These are phyloP conservation scores for Galeopsis tetrahit DNA, from an alignment of 257 asterid species.

Conservation along the genomic window DNA sequence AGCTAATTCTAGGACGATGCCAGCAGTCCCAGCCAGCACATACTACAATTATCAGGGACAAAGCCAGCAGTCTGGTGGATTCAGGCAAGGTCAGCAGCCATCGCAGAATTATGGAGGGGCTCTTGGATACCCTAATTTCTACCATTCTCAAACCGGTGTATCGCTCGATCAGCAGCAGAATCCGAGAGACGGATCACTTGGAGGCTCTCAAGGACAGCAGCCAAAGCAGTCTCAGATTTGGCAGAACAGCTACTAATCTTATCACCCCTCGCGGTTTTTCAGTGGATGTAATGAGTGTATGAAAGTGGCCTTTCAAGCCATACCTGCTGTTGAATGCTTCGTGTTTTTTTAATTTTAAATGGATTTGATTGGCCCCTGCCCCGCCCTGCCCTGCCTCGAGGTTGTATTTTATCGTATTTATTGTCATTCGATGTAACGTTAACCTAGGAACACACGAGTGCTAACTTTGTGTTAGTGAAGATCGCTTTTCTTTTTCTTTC, in stretches of 20 bases:
- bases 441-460: conserved; percentile 38
- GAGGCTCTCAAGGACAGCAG: conserved; percentile 71
- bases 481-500: conserved; percentile 2
- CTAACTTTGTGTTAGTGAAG: conserved; percentile 43
- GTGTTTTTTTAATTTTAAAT: conserved; percentile 23
- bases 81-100: conserved; percentile 87
- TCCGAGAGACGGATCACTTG: conserved; percentile 64
- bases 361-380: conserved; percentile 42
- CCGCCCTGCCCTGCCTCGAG: conserved; percentile 40
- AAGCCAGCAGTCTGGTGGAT: conserved; percentile 74
- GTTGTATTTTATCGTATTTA: conserved; percentile 35
- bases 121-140: conserved; percentile 75
- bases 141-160: conserved; percentile 69
- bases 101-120: conserved; percentile 65
- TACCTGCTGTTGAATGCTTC: conserved; percentile 14
- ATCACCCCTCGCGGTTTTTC: conserved; percentile 38
- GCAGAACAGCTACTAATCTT: conserved; percentile 78
- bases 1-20: conserved; percentile 71
- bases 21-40: conserved; percentile 71
- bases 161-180: conserved; percentile 70
- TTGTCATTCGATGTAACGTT: conserved; percentile 39
- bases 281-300: conserved; percentile 47
- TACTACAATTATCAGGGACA: conserved; percentile 77
- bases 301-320: conserved; percentile 44
- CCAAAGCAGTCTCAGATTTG: conserved; percentile 82